Conservation (phyloP, 345 rosid genomes). For the Sapria himalayana region DNA sequence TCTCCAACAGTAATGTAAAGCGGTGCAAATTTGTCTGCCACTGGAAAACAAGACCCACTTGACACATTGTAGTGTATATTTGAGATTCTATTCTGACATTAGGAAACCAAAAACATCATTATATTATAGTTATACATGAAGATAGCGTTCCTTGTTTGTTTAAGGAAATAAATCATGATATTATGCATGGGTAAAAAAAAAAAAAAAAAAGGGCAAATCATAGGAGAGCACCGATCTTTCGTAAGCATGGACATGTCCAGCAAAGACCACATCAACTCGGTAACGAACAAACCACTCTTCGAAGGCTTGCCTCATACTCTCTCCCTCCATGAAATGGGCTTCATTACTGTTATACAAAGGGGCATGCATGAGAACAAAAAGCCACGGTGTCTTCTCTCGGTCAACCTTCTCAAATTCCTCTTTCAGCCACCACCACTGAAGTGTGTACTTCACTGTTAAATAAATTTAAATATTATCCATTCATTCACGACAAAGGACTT, state of each 20-base stretch:
- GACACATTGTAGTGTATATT: slow-evolving; percentile 55
- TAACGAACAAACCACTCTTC: slow-evolving; percentile 48
- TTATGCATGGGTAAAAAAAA: too few species aligned
- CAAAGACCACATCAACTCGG: slow-evolving; percentile 72
- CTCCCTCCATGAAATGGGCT: slow-evolving; percentile 90
- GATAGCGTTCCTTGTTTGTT: too few species aligned
- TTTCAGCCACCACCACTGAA: slow-evolving; percentile 63
- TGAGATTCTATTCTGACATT: slow-evolving; percentile 58
- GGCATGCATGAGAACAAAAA: slow-evolving; percentile 75
- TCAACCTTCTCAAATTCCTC: slow-evolving; percentile 58
- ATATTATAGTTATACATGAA: too few species aligned
- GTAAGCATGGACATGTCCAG: slow-evolving; percentile 97
- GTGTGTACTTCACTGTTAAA: slow-evolving; percentile 66
- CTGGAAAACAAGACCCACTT: slow-evolving; percentile 38
- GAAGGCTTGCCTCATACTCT: slow-evolving; percentile 68
- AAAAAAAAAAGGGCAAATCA: background rate
- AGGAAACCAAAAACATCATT: background rate
- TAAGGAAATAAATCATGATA: too few species aligned
- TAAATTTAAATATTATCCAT: too few species aligned
- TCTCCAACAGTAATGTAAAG: slow-evolving; percentile 82
- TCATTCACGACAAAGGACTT: too few species aligned
- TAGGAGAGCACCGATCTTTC: slow-evolving; percentile 66
- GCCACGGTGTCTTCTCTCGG: slow-evolving; percentile 93
- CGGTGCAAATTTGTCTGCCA: slow-evolving; percentile 66
- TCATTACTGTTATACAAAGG: slow-evolving; percentile 75